Conservation (phyloP, 352 stramenopile species). For the Plasmopara halstedii region DNA sequence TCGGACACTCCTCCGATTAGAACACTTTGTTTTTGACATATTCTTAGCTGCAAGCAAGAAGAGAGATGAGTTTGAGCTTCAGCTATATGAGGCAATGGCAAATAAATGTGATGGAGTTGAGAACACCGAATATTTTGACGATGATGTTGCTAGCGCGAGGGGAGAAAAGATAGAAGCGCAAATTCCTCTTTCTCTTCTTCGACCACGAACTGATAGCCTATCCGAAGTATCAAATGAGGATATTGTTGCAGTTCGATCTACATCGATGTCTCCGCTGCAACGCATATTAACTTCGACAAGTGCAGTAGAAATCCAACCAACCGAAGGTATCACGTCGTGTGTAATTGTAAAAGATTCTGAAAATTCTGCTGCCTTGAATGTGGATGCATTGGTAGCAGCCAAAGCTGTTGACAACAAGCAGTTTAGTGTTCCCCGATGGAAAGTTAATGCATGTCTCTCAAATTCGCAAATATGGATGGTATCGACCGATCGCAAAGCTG, state of each 20-base stretch:
- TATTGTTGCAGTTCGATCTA: conserved; percentile 22
- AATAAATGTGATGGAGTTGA: conserved; percentile 20
- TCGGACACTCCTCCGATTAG: conserved; percentile 39
- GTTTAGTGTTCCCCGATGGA: conserved; percentile 24
- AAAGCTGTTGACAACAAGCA: conserved; percentile 5
- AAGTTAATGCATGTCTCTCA: conserved; percentile 32
- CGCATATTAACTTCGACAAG: conserved; percentile 32
- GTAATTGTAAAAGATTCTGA: conserved; percentile 22
- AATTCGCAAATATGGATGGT: conserved; percentile 64
- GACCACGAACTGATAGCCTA: conserved; percentile 45
- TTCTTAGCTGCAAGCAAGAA: conserved; percentile 41
- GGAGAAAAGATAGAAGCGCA: conserved; percentile 17
- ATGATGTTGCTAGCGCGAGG: conserved; percentile 19
- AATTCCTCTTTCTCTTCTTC: conserved; percentile 21
- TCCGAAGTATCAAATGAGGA: conserved; percentile 44
- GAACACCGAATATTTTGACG: conserved; percentile 23
- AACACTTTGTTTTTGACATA: conserved; percentile 48
- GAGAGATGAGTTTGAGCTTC: conserved; percentile 28
- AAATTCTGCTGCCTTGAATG: conserved; percentile 8
- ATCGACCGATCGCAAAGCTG: conserved; percentile 48
- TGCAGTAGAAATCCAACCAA: conserved; percentile 17
- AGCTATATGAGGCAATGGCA: conserved; percentile 26
- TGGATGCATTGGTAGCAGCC: background rate
- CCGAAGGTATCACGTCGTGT: conserved; percentile 21
- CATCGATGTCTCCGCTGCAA: conserved; percentile 37